Evolutionary conservation across 164 flowering plant genomes (phyloP).

Genomic region (Protea cynaroides): DNA sequence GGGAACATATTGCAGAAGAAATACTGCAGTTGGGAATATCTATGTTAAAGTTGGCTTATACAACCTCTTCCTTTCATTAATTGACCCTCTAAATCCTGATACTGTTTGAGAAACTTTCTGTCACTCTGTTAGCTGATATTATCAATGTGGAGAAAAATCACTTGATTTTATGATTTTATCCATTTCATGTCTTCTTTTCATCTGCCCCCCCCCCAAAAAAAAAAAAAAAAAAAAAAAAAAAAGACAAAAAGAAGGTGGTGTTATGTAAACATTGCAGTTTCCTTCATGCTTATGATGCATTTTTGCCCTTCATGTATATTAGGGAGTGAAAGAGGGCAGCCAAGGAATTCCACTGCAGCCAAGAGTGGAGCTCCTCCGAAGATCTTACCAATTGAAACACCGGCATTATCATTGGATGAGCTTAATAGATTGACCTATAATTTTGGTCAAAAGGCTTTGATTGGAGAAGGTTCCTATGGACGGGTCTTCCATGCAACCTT

Average conservation of each 20-base stretch:
- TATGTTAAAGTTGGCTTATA: too few relatives aligned
- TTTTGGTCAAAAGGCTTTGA: constrained; percentile 67
- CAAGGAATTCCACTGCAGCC: constrained; percentile 22
- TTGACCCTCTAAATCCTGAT: not conserved
- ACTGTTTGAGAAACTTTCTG: not conserved
- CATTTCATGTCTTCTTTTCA: not conserved
- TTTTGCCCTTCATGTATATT: not conserved
- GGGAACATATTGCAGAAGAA: too few relatives aligned
- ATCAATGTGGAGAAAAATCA: not conserved
- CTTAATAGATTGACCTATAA: constrained; percentile 49
- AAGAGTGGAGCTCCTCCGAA: constrained; percentile 38
- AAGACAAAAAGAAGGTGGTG: too few relatives aligned
- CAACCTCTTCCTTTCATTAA: too few relatives aligned
- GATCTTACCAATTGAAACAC: constrained; percentile 51
- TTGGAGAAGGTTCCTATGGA: constrained; percentile 88
- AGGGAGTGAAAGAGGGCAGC: constrained; percentile 42
- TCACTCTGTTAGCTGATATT: not conserved
- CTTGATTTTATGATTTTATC: not conserved
- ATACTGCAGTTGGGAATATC: too few relatives aligned
- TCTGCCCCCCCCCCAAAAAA: too few relatives aligned
- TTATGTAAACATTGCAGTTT: not conserved
- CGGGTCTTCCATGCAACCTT: constrained; percentile 66
- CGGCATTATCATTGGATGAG: constrained; percentile 48
- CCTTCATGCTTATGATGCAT: not conserved
- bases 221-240: too few relatives aligned